Evolutionary conservation across 164 flowering plant species (phyloP).

Genomic region (Annona cherimola): DNA sequence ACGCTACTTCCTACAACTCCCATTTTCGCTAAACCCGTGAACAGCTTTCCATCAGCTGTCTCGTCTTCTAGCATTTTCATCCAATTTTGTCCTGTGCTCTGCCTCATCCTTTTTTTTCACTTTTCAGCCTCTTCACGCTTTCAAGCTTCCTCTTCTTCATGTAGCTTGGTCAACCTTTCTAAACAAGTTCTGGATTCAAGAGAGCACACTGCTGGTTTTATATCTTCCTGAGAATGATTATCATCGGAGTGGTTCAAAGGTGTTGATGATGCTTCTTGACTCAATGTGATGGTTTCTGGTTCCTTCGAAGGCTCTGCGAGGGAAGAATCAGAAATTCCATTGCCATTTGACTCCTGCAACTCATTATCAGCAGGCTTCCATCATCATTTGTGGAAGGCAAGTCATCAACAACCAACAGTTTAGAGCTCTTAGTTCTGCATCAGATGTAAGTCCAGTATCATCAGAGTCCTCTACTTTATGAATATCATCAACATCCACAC

Average conservation of each 20-base stretch:
- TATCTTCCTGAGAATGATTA: too few species aligned
- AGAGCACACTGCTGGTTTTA: conserved; percentile 7
- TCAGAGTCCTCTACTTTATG: conserved; percentile 1
- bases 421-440: conserved; percentile 9
- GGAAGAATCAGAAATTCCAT: conserved; percentile 5
- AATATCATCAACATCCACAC: conserved; percentile 1
- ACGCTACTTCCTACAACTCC: too few species aligned
- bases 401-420: conserved; percentile 15
- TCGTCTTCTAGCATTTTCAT: too few species aligned
- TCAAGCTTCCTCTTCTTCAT: too few species aligned
- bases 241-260: background rate
- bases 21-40: too few species aligned
- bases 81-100: too few species aligned
- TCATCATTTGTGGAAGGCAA: conserved; percentile 9
- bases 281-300: conserved; percentile 5
- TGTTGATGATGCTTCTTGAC: conserved; percentile 4
- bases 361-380: conserved; percentile 18
- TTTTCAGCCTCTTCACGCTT: too few species aligned
- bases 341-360: conserved; percentile 8
- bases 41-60: too few species aligned
- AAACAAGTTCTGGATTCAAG: conserved; percentile 1
- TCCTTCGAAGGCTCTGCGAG: conserved; percentile 2
- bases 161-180: conserved; percentile 1
- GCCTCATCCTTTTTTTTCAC: too few species aligned
- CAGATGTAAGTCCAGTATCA: background rate